A percentile compares a stretch with the other conserved stretches of the same genome.
Evolutionary conservation across 768 basidiomycete species (phyloP).

Genomic region (Podaxis sp.): DNA sequence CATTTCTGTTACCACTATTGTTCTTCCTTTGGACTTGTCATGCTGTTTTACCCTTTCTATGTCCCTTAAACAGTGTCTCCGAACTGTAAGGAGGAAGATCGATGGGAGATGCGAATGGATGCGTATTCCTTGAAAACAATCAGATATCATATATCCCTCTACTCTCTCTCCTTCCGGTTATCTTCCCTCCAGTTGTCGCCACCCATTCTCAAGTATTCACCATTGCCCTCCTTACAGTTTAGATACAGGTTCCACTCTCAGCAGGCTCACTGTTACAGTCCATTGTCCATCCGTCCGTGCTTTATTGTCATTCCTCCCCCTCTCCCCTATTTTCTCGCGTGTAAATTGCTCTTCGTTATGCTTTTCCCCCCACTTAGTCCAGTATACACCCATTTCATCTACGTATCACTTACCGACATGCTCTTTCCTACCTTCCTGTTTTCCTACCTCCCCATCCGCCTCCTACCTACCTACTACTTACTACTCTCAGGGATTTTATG

Average conservation of each 20-base stretch:
- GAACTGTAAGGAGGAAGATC: conserved; percentile 10
- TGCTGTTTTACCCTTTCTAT: background rate
- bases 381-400: background rate
- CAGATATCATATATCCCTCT: conserved; percentile 3
- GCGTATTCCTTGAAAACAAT: background rate
- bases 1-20: background rate
- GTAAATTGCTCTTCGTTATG: background rate
- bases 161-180: background rate
- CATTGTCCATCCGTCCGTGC: background rate
- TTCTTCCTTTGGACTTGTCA: background rate
- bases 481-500: conserved; percentile 7
- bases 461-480: background rate
- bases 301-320: background rate
- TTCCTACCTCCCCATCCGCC: background rate
- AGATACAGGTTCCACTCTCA: background rate
- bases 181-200: background rate
- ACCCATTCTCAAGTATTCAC: background rate
- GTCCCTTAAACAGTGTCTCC: conserved; percentile 3
- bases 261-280: background rate
- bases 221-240: background rate
- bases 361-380: background rate
- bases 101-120: conserved; percentile 2
- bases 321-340: background rate
- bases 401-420: no score
- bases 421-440: background rate